Conservation (phyloP, 176 grass and related monocot genomes). For the Oryza meyeriana region DNA sequence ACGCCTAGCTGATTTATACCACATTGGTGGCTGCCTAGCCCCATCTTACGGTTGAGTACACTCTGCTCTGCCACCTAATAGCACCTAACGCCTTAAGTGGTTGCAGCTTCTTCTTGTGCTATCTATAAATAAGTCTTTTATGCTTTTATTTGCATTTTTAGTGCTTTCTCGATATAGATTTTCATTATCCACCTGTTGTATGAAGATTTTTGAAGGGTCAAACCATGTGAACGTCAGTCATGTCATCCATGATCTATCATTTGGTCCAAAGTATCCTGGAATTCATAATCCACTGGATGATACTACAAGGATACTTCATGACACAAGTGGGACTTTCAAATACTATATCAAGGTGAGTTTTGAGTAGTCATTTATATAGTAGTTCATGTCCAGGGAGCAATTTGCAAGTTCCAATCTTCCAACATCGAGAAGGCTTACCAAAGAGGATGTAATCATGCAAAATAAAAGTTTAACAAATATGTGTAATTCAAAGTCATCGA, state of each 20-base stretch:
- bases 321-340: slow-evolving; percentile 89
- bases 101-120: neutral
- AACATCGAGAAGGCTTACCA: neutral
- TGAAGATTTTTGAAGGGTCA: slow-evolving; percentile 92
- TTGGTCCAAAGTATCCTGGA: slow-evolving; percentile 94
- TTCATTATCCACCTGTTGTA: slow-evolving; percentile 5
- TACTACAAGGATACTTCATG: slow-evolving; percentile 81
- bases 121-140: neutral
- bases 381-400: neutral
- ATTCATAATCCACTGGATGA: slow-evolving; percentile 92
- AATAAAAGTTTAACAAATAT: neutral
- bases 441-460: neutral
- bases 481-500: neutral
- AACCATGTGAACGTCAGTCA: slow-evolving; percentile 95
- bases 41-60: neutral
- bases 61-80: neutral
- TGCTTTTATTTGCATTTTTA: neutral
- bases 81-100: neutral
- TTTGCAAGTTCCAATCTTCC: neutral
- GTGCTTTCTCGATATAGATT: slow-evolving; percentile 14
- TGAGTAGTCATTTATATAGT: slow-evolving; percentile 29
- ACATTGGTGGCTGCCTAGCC: neutral
- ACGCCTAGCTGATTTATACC: neutral
- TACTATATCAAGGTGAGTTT: slow-evolving; percentile 96
- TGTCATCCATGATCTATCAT: slow-evolving; percentile 88